Evolutionary conservation across 768 basidiomycete species (phyloP).

Genomic region (Hortiboletus campestris): DNA sequence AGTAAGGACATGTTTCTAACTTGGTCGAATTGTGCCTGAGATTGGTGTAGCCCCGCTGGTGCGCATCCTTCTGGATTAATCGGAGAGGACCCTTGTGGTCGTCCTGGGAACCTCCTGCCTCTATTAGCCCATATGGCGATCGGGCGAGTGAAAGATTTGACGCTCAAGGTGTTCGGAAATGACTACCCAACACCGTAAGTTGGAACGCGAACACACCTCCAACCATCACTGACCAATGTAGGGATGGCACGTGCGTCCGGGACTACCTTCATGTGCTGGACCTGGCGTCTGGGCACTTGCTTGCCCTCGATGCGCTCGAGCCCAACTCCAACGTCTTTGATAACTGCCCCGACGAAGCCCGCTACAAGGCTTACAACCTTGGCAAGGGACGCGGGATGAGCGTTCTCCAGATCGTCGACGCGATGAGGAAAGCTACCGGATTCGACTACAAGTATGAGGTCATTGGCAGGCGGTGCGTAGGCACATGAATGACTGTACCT

Average conservation of each 20-base stretch:
- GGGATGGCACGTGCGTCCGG: conserved; percentile 97
- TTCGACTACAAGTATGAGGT: conserved; percentile 88
- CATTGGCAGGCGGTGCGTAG: conserved; percentile 80
- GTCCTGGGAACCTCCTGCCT: conserved; percentile 92
- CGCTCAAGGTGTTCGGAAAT: conserved; percentile 87
- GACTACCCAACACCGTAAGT: conserved; percentile 92
- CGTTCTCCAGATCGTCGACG: conserved; percentile 90
- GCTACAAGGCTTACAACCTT: conserved; percentile 94
- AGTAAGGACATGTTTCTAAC: conserved; percentile 48
- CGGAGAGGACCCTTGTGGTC: conserved; percentile 94
- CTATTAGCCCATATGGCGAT: conserved; percentile 93
- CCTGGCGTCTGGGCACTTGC: conserved; percentile 89
- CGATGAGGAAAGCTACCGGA: conserved; percentile 90
- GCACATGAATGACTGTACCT: neutral
- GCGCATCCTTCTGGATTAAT: conserved; percentile 94
- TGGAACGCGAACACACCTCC: no score
- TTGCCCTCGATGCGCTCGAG: conserved; percentile 82
- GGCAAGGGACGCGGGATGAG: conserved; percentile 91
- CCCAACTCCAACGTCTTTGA: conserved; percentile 57
- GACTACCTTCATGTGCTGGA: conserved; percentile 95
- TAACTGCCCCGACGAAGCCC: conserved; percentile 48
- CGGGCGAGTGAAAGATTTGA: conserved; percentile 72
- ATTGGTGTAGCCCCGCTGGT: conserved; percentile 77
- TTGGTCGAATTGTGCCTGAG: neutral
- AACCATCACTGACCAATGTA: conserved; percentile 26